Percentiles rank a stretch among this genome's conserved stretches.
phyloP scores from a whole-genome alignment of 208 protist genomes.

The Entamoeba dispar region DNA sequence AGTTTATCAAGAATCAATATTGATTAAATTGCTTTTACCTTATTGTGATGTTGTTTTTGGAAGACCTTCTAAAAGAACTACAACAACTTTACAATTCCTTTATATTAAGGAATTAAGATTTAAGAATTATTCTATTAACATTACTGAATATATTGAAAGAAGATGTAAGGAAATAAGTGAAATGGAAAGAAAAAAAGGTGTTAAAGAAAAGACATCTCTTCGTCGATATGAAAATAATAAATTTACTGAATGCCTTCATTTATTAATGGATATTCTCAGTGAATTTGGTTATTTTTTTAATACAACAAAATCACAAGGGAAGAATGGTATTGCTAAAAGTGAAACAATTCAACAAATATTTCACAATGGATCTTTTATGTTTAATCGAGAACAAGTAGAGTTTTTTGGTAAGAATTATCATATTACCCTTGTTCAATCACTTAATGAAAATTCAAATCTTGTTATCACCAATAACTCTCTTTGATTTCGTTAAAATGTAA shows the following conservation, averaged over 20 bases:
- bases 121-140: background rate
- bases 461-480: background rate
- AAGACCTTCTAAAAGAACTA: background rate
- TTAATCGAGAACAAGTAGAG: background rate
- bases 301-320: background rate
- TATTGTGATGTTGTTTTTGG: background rate
- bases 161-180: background rate
- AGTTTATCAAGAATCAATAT: background rate
- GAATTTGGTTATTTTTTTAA: background rate
- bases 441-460: background rate
- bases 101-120: background rate
- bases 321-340: background rate
- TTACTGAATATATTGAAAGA: background rate
- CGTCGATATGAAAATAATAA: background rate
- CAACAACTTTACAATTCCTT: background rate
- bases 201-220: background rate
- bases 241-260: background rate
- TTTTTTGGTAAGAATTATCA: background rate
- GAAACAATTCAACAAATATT: background rate
- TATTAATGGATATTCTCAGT: background rate
- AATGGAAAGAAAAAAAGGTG: background rate
- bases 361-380: background rate
- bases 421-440: background rate
- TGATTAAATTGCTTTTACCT: background rate
- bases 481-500: no score